These are phyloP conservation scores for Leccinum barrowsii DNA, from an alignment of 768 basidiomycete genomes.

Conservation along the genomic window DNA sequence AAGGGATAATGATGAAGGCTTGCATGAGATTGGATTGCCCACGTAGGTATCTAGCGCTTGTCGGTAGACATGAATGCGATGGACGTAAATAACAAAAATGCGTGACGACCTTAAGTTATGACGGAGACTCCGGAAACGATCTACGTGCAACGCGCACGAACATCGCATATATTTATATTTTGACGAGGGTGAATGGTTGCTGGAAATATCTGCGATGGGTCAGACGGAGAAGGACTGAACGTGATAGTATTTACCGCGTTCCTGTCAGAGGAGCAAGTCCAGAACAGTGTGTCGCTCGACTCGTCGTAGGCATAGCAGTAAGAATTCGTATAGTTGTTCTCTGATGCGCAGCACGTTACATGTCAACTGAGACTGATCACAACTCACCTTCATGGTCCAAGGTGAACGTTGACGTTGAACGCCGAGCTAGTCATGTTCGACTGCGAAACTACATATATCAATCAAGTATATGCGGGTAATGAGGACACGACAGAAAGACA, in stretches of 20 bases:
- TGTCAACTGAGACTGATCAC: too few species aligned
- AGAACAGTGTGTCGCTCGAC: slow-evolving; percentile 41
- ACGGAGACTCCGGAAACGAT: too few species aligned
- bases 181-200: too few species aligned
- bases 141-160: too few species aligned
- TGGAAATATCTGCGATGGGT: neutral
- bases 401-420: neutral
- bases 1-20: too few species aligned
- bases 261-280: slow-evolving; percentile 18
- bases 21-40: too few species aligned
- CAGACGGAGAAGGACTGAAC: slow-evolving; percentile 36
- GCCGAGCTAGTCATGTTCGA: neutral
- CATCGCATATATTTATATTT: too few species aligned
- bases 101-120: too few species aligned
- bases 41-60: slow-evolving; percentile 56
- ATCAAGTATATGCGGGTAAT: too few species aligned
- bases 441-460: neutral
- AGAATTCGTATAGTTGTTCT: slow-evolving; percentile 41
- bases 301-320: slow-evolving; percentile 56
- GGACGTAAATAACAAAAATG: slow-evolving; percentile 49
- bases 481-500: neutral
- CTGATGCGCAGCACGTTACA: slow-evolving; percentile 15
- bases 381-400: too few species aligned
- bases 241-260: slow-evolving; percentile 43
- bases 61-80: slow-evolving; percentile 67